A percentile compares a stretch with the other conserved stretches of the same genome.
These are phyloP conservation scores for Herpetospermum pedunculosum DNA, from an alignment of 306 rosid species.

Conservation along the genomic window DNA sequence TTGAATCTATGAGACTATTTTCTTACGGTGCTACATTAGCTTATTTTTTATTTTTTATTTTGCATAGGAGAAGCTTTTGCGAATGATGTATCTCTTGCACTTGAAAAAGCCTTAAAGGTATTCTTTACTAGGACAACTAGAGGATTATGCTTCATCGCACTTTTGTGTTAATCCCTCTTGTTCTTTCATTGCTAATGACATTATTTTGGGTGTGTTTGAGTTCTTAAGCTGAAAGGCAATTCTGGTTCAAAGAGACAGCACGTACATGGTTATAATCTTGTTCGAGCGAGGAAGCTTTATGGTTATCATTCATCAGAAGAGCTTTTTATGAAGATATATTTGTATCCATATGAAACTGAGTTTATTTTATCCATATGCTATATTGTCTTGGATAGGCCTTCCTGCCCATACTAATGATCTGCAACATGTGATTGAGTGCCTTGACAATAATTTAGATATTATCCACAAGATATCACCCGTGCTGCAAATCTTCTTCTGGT, in stretches of 20 bases:
- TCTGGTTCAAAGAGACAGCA: slow-evolving; percentile 59
- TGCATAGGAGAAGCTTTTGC: slow-evolving; percentile 50
- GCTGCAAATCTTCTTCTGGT: slow-evolving; percentile 92
- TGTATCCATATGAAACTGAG: slow-evolving; percentile 47
- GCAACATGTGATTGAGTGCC: slow-evolving; percentile 22
- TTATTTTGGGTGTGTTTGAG: slow-evolving; percentile 2
- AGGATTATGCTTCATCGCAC: slow-evolving; percentile 6
- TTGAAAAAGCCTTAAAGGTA: slow-evolving; percentile 92
- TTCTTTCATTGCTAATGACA: not conserved
- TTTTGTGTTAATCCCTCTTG: not conserved
- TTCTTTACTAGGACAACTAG: slow-evolving; percentile 15
- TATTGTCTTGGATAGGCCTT: not conserved
- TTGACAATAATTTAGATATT: slow-evolving; percentile 67
- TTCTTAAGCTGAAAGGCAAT: slow-evolving; percentile 54
- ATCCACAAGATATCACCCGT: slow-evolving; percentile 83
- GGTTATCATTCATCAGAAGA: slow-evolving; percentile 85
- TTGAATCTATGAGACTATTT: not conserved
- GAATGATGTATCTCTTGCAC: slow-evolving; percentile 38
- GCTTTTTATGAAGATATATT: slow-evolving; percentile 72
- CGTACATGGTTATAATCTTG: slow-evolving; percentile 79
- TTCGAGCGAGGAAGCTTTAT: slow-evolving; percentile 71
- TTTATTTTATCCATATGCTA: slow-evolving; percentile 47
- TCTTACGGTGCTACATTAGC: not conserved
- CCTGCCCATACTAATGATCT: not conserved
- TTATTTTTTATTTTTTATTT: slow-evolving; percentile 6